phyloP scores from a whole-genome alignment of 2,329 filamentous ascomycete species.

The Arthrobotrys pseudoclavata region DNA sequence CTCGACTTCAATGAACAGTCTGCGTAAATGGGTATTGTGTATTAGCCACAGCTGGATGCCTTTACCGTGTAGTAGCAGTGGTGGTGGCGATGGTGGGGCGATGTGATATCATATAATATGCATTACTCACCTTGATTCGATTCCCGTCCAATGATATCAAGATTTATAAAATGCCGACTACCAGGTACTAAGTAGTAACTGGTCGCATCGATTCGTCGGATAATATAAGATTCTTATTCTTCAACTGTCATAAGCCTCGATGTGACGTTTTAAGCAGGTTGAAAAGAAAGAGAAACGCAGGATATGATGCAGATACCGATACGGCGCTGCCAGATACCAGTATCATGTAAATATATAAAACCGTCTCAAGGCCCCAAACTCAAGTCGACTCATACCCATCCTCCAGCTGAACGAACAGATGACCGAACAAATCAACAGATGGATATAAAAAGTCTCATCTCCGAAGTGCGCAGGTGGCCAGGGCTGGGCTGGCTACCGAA shows the following conservation, averaged over 20 bases:
- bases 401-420: too few relatives aligned
- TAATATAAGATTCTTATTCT: too few relatives aligned
- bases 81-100: background rate
- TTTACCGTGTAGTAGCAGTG: background rate
- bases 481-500: background rate
- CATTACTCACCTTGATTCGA: background rate
- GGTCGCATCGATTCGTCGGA: too few relatives aligned
- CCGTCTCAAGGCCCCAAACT: background rate
- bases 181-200: too few relatives aligned
- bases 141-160: too few relatives aligned
- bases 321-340: too few relatives aligned
- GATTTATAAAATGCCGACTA: too few relatives aligned
- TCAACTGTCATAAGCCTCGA: too few relatives aligned
- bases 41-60: background rate
- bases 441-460: background rate
- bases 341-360: background rate
- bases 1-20: too few relatives aligned
- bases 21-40: background rate
- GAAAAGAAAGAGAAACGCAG: background rate
- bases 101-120: slow-evolving; percentile 1
- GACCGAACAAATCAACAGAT: background rate
- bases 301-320: background rate
- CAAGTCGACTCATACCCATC: background rate
- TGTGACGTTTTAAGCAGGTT: too few relatives aligned
- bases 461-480: background rate